Conservation (phyloP, 495 filamentous ascomycete species). For the Penicillium coffeae region DNA sequence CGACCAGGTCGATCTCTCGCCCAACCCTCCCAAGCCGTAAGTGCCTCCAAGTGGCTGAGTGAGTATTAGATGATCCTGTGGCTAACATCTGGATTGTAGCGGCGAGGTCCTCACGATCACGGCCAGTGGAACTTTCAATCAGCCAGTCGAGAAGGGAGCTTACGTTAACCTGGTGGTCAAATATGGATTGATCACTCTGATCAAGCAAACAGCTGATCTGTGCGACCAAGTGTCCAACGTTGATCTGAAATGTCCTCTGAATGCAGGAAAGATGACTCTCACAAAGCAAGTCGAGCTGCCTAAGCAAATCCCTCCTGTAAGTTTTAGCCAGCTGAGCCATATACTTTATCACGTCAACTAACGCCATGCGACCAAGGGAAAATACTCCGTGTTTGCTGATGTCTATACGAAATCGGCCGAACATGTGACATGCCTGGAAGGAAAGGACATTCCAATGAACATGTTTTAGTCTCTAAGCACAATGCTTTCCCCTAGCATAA, state of each 20-base stretch:
- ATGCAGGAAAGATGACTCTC: slow-evolving; percentile 67
- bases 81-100: slow-evolving; percentile 43
- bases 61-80: background rate
- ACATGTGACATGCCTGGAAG: slow-evolving; percentile 79
- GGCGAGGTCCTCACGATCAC: slow-evolving; percentile 75
- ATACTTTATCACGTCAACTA: background rate
- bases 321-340: slow-evolving; percentile 22
- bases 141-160: slow-evolving; percentile 70
- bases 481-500: background rate
- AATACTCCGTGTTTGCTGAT: slow-evolving; percentile 83
- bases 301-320: slow-evolving; percentile 82
- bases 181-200: slow-evolving; percentile 82
- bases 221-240: slow-evolving; percentile 87
- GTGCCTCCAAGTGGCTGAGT: slow-evolving; percentile 29
- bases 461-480: background rate
- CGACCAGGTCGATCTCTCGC: slow-evolving; percentile 70
- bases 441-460: slow-evolving; percentile 41
- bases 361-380: slow-evolving; percentile 61
- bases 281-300: slow-evolving; percentile 82
- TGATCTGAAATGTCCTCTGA: slow-evolving; percentile 82
- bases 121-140: slow-evolving; percentile 65
- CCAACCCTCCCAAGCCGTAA: slow-evolving; percentile 86
- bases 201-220: slow-evolving; percentile 73
- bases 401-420: slow-evolving; percentile 65
- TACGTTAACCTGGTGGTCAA: slow-evolving; percentile 81